Conservation (phyloP, 1,284 basidiomycete genomes). For the Inonotus obliquus region DNA sequence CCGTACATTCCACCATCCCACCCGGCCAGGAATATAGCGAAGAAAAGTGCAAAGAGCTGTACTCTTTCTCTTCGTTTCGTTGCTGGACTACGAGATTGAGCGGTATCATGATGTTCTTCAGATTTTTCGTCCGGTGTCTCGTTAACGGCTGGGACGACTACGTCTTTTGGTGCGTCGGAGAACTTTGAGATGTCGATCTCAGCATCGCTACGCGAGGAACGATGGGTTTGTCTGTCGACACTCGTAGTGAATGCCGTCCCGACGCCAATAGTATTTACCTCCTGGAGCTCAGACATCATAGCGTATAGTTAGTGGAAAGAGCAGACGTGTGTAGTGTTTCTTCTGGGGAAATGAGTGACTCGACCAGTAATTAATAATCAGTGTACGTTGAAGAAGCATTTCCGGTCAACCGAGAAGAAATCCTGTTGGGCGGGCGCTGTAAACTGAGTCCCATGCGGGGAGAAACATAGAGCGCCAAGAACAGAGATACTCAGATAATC, state of each 20-base stretch:
- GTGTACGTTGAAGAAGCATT: no score
- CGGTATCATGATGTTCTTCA: not conserved
- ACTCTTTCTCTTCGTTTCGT: conserved; percentile 13
- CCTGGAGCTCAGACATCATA: no score
- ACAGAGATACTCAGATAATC: not conserved
- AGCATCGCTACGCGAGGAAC: not conserved
- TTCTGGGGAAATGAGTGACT: no score
- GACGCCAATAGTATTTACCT: no score
- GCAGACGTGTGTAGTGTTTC: no score
- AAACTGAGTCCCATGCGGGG: no score
- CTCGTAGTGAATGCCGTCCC: no score
- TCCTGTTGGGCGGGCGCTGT: no score
- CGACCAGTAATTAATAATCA: no score
- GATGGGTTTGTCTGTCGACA: not conserved
- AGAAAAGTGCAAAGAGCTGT: conserved; percentile 16
- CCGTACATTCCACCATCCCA: conserved; percentile 18
- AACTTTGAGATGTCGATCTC: not conserved
- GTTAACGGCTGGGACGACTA: not conserved
- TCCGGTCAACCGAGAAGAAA: no score
- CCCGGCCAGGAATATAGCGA: conserved; percentile 15
- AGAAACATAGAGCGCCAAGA: not conserved
- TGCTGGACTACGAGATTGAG: not conserved
- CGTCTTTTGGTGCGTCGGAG: not conserved
- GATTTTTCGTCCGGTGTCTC: not conserved
- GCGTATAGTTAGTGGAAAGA: no score